Base-by-base conservation (phyloP, 2,329 filamentous ascomycete genomes). In the Pseudogymnoascus sp. region DNA sequence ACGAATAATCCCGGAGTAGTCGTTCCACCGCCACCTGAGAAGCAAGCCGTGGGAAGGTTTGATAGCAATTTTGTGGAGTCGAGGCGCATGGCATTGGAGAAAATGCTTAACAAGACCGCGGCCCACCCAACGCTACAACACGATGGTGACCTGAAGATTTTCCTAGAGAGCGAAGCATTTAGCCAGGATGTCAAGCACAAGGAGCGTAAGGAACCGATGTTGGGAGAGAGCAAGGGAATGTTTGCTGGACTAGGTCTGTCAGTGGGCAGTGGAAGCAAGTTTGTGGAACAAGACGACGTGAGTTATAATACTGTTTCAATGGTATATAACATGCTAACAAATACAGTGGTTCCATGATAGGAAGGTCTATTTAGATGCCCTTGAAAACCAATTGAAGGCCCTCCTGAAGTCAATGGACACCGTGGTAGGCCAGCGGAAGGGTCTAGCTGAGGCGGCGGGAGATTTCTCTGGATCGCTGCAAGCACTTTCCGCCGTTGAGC, bases 161-260 rank as follows among this genome's bases (percentile, higher is more conserved):
- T 99, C 76, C 80, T 99, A 13, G 95, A 99, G 77, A 97, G 93
- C 73, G 95, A 99, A 71, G 83, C 92, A 0, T 97, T 99, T 79
- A 97, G 92, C 71, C 85, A 96, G 38, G 95, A 99, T 71, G 88
- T 99, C 72, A 99, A 97, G 80, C 95, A 99, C 78, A 96, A 96
- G 76, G 93, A 97, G 75, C 87, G 93, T 62, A 88, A 91, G 71
- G 92, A 97, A 64, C 90, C 91, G 1, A 86, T 91, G 62, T 82
- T 96, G 3, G 86, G 86, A 44, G 95, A 97, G 77, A 96, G 87
- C 78, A 97, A 97, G 77, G 93, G 95, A 62, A 88, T 97, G 79
- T 85, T 97, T 70, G 91, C 92, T 70, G 90, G 88, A 15, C 82
- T 97, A 62, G 91, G 91, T 21, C 83, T 95, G 66, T 89, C 83